Evolutionary conservation across 75 land plant species (phyloP), one percentile per base, ranked within the genome.

Genomic region (Adiantum capillusveneris): DNA sequence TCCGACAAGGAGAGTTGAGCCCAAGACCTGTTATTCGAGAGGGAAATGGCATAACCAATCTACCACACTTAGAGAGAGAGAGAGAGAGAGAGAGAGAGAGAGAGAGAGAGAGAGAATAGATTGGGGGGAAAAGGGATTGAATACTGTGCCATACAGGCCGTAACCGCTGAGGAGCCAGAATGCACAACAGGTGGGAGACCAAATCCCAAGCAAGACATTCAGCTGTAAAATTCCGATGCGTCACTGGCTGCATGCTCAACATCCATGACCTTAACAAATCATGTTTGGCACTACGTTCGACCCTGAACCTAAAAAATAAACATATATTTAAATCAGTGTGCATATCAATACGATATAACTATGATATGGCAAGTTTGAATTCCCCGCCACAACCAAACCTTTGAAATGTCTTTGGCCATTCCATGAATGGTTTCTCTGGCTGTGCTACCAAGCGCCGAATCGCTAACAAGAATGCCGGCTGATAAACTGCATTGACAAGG

Each of bases 401-500:
- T 26, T 86, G 97, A 55, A 63, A 74, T 39, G 97, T 75, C 67
- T 75, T 95, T 44, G 99, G 99, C 99, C 99, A 95, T 61, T 90
- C 88, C 59, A 95, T 70, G 34, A 72, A 65, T 63, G 88, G 91
- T 57, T 67, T 84, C 31, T 75, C 88, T 57, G 80, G 67, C 59
- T 82, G 92, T 11, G 92, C 79, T 65, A 95, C 63, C 21, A 82
- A 19, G n/a, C 57, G 48, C 42, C 81, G 96, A 19, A 87, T 56
- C 48, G 73, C 54, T 25, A 86, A 57, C 51, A 71, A 68, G 39
- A 76, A 62, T 53, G 73, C 50, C 37, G 99, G 97, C 58, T 81
- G 91, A 74, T 95, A 90, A 61, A 61, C 99, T 94, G 72, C 54
- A 68, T 43, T 29, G 22, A 21, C 37, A 34, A 34, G 37, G 9